Evolutionary conservation across 2,329 filamentous ascomycete species (phyloP).

Genomic region (Colletotrichum godetiae): DNA sequence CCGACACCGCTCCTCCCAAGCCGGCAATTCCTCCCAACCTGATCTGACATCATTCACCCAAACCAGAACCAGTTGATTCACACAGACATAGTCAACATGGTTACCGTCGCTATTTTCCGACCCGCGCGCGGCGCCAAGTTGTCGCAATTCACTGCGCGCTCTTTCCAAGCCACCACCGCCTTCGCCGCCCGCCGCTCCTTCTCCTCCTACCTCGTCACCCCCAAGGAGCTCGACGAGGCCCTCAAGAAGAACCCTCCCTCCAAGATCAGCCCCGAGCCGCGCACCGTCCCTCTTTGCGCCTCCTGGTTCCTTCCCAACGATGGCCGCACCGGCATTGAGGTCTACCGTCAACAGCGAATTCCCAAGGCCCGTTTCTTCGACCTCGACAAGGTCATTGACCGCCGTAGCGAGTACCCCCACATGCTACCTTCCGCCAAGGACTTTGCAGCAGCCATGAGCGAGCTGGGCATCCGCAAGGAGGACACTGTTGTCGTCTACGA

Average conservation of each 20-base stretch:
- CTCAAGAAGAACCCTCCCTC: slow-evolving; percentile 85
- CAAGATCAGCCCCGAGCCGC: slow-evolving; percentile 82
- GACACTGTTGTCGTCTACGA: slow-evolving; percentile 97
- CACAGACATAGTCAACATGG: slow-evolving; percentile 50
- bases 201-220: slow-evolving; percentile 87
- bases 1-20: slow-evolving; percentile 13
- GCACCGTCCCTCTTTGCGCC: slow-evolving; percentile 89
- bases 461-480: slow-evolving; percentile 86
- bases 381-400: slow-evolving; percentile 90
- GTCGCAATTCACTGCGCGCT: slow-evolving; percentile 48
- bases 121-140: slow-evolving; percentile 51
- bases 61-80: not conserved
- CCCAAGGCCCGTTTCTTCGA: slow-evolving; percentile 96
- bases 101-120: slow-evolving; percentile 54
- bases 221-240: slow-evolving; percentile 82
- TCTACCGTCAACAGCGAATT: slow-evolving; percentile 85
- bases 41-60: slow-evolving; percentile 12
- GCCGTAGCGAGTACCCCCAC: slow-evolving; percentile 89
- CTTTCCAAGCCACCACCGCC: slow-evolving; percentile 47
- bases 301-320: slow-evolving; percentile 98
- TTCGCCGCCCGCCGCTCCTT: slow-evolving; percentile 63
- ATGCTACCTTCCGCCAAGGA: slow-evolving; percentile 88
- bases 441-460: slow-evolving; percentile 90
- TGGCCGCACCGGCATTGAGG: slow-evolving; percentile 80
- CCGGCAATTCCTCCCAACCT: slow-evolving; percentile 7